These are phyloP conservation scores for Pseudopediastrum boryanum DNA, from an alignment of 139 green algal genomes.

Conservation along the genomic window DNA sequence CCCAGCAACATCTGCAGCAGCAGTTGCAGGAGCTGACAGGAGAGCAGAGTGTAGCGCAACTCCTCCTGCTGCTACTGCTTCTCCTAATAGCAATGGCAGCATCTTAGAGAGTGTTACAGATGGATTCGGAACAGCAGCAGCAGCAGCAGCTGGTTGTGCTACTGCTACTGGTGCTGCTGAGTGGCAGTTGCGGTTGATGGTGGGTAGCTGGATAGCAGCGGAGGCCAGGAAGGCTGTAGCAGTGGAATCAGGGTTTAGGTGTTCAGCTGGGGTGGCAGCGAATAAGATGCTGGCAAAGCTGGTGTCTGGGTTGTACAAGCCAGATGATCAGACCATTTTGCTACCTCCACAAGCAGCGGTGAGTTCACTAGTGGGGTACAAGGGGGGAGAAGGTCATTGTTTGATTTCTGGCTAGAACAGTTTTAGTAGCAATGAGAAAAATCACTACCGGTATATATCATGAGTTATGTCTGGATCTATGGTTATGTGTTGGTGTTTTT, in stretches of 20 bases:
- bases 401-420: too few relatives aligned
- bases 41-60: background rate
- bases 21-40: background rate
- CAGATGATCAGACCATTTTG: conserved; percentile 84
- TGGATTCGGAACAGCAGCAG: conserved; percentile 16
- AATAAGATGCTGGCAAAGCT: conserved; percentile 88
- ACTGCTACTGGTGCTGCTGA: background rate
- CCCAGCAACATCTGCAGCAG: background rate
- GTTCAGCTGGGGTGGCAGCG: conserved; percentile 60
- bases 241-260: conserved; percentile 53
- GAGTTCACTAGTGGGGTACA: too few relatives aligned
- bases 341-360: conserved; percentile 48
- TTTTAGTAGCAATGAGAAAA: too few relatives aligned
- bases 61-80: too few relatives aligned
- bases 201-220: conserved; percentile 64
- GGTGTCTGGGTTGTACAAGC: conserved; percentile 81
- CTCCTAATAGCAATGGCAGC: too few relatives aligned
- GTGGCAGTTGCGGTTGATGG: conserved; percentile 54
- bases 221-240: conserved; percentile 58
- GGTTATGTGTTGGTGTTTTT: too few relatives aligned
- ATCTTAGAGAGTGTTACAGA: too few relatives aligned
- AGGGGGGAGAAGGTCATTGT: too few relatives aligned
- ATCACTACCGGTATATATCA: too few relatives aligned
- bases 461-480: too few relatives aligned
- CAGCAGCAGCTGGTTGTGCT: conserved; percentile 5